Base-by-base conservation (phyloP, 1,284 basidiomycete genomes). In the Rhodofomes roseus region DNA sequence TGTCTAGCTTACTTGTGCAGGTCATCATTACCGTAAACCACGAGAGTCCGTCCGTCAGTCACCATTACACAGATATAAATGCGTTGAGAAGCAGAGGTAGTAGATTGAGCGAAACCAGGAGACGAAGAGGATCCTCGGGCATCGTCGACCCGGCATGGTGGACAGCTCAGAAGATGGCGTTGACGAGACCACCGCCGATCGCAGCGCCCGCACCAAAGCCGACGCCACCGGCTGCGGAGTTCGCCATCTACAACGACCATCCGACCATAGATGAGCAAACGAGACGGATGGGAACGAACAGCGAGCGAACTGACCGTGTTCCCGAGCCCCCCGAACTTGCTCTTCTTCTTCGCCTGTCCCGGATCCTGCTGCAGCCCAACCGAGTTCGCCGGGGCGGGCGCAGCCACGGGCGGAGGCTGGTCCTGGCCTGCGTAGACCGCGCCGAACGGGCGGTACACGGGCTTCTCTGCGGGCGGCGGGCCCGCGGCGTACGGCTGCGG, bases 151-250 rank as follows among this genome's bases (percentile, higher is more conserved):
- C 12, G 25, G 46, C 14, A 29, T 1, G 5, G 18, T 18, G 11
- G 41, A 8, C 22, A n/a, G 58, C 61, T 50, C 55, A 79, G 71
- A 78, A 77, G 22, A 79, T 77, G n/a, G 77, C 68, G 54, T 74
- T 68, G 63, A 79, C 68, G 57, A 79, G 68, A 41, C 74, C 77
- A 58, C 74, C 64, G 29, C 77, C 77, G 57, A 78, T 70, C 31
- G 77, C 77, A 61, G 76, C 73, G 62, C 76, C 75, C 56, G 83
- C 86, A 64, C 88, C 87, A 63, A 90, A 89, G 9, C 88, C 88
- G 56, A 85, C 81, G 69, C 89, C 89, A 48, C 87, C 87, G 3
- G 80, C 88, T 43, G 88, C 87, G 51, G 85, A 82, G 52, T 82
- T 78, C 4, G 86, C 86, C 76, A 89, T 79, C 85, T 86, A 20